Evolutionary conservation across 2,329 filamentous ascomycete species (phyloP).

Genomic region (Diplodia sapinea): DNA sequence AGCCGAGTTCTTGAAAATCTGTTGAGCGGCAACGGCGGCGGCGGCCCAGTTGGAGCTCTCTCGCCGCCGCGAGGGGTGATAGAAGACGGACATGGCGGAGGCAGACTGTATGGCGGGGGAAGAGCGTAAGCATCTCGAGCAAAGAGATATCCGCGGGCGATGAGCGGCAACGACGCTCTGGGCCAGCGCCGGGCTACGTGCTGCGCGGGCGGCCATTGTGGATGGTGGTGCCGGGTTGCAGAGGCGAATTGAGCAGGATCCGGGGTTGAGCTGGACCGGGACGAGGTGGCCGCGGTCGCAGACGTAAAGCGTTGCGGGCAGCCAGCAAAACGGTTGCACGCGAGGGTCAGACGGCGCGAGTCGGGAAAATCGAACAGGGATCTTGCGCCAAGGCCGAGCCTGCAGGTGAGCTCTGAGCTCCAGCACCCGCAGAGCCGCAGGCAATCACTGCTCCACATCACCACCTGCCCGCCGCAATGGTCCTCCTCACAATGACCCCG

Average conservation of each 20-base stretch:
- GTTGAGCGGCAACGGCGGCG: slow-evolving; percentile 70
- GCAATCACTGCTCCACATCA: slow-evolving; percentile 21
- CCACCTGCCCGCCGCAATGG: slow-evolving; percentile 60
- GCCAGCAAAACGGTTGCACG: slow-evolving; percentile 28
- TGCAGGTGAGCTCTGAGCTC: slow-evolving; percentile 20
- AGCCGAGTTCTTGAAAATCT: slow-evolving; percentile 70
- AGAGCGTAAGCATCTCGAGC: slow-evolving; percentile 40
- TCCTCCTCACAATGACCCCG: slow-evolving; percentile 76
- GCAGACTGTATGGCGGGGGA: slow-evolving; percentile 33
- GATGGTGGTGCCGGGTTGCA: slow-evolving; percentile 1
- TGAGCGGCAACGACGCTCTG: slow-evolving; percentile 38
- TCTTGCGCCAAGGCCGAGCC: slow-evolving; percentile 20
- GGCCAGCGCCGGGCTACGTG: slow-evolving; percentile 44
- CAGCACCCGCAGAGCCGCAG: slow-evolving; percentile 10
- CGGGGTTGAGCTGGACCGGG: slow-evolving; percentile 17
- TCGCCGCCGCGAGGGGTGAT: slow-evolving; percentile 52
- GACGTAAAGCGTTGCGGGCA: slow-evolving; percentile 26
- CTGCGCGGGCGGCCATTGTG: slow-evolving; percentile 41
- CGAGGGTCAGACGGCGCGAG: slow-evolving; percentile 20
- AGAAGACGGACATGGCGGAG: slow-evolving; percentile 38
- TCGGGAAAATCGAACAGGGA: slow-evolving; percentile 32
- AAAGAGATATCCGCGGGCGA: slow-evolving; percentile 36
- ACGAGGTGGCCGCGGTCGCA: slow-evolving; percentile 17
- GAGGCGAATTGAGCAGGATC: slow-evolving; percentile 13
- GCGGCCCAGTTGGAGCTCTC: slow-evolving; percentile 74